These are phyloP conservation scores for Cercospora sp. DNA, from an alignment of 2,329 filamentous ascomycete genomes.

Conservation along the genomic window DNA sequence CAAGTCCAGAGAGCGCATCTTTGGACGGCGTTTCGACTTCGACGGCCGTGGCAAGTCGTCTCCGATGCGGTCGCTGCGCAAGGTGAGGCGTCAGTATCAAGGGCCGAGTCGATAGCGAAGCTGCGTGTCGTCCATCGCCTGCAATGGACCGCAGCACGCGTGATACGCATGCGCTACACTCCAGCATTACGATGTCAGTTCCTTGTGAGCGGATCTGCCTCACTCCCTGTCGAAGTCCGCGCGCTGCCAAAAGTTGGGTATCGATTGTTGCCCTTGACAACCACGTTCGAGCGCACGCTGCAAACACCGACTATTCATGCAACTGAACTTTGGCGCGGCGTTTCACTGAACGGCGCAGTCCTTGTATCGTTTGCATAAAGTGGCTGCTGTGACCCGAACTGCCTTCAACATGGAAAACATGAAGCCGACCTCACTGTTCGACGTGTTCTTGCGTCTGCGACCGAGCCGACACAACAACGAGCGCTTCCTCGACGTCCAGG, in stretches of 20 bases:
- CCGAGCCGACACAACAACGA: constrained; percentile 52
- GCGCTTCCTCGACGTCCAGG: constrained; percentile 78
- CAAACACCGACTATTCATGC: constrained; percentile 2
- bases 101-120: constrained; percentile 19
- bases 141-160: constrained; percentile 46
- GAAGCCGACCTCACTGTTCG: constrained; percentile 63
- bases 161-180: constrained; percentile 47
- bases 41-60: constrained; percentile 17
- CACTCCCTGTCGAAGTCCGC: not conserved
- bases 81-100: constrained; percentile 31
- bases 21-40: constrained; percentile 6
- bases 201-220: not conserved
- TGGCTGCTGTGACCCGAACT: constrained; percentile 9
- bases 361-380: constrained; percentile 20
- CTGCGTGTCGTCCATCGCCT: constrained; percentile 30
- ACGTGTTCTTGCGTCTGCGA: constrained; percentile 83
- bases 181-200: constrained; percentile 41
- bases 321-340: not conserved
- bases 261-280: constrained; percentile 18
- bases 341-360: constrained; percentile 7
- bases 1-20: constrained; percentile 36
- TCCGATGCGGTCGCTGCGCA: constrained; percentile 4
- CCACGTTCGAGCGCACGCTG: not conserved
- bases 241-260: constrained; percentile 3
- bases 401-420: constrained; percentile 29